Conservation (phyloP, 2,329 filamentous ascomycete genomes). For the Iodosphaeria phyllophila region DNA sequence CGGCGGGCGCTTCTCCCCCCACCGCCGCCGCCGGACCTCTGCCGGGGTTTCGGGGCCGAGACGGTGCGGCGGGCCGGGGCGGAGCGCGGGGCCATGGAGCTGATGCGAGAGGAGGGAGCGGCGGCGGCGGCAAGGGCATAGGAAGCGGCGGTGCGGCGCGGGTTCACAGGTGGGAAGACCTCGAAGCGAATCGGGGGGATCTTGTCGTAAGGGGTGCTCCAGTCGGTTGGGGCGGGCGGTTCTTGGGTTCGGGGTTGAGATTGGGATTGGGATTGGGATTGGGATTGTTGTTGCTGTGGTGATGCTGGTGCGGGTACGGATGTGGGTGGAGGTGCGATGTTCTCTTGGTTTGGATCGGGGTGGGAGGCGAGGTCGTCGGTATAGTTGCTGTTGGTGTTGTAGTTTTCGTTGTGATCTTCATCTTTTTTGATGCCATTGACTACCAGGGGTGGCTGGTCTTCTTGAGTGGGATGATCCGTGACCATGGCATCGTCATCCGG, state of each 20-base stretch:
- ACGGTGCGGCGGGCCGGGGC: constrained; percentile 8
- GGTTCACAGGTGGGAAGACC: constrained; percentile 50
- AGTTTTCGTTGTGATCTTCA: constrained; percentile 4
- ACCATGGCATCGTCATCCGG: constrained; percentile 13
- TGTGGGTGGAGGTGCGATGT: too few species aligned
- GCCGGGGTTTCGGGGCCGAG: constrained; percentile 16
- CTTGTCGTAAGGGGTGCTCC: constrained; percentile 27
- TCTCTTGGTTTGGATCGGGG: too few species aligned
- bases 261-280: too few species aligned
- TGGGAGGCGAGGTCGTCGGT: too few species aligned
- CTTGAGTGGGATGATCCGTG: too few species aligned
- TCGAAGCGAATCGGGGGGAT: constrained; percentile 60
- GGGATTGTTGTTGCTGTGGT: too few species aligned
- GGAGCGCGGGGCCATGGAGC: constrained; percentile 16
- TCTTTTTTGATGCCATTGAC: constrained; percentile 10
- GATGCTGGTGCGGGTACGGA: too few species aligned
- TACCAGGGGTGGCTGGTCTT: too few species aligned
- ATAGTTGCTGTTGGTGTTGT: constrained; percentile 10
- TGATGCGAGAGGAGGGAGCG: too few species aligned
- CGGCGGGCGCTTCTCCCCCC: constrained; percentile 17
- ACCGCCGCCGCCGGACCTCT: constrained; percentile 15
- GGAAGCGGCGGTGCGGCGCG: constrained; percentile 29
- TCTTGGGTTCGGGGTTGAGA: too few species aligned
- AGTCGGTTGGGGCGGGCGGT: constrained; percentile 17
- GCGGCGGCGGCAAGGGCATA: too few species aligned